Conservation (phyloP, 306 rosid species). For the Lathyrus oleraceus region DNA sequence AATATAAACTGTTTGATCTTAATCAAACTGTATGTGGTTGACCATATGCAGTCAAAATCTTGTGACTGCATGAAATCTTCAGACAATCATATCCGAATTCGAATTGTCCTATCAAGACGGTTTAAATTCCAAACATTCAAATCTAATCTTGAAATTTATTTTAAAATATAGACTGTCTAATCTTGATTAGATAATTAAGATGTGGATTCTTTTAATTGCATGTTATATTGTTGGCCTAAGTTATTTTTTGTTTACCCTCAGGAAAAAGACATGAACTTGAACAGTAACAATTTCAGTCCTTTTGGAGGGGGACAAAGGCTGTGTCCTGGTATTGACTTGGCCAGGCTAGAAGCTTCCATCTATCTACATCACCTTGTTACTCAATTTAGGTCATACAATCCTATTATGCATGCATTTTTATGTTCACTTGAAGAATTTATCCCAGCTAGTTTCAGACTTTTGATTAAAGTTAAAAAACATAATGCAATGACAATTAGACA, state of each 20-base stretch:
- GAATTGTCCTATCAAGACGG: too few relatives aligned
- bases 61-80: too few relatives aligned
- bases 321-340: slow-evolving; percentile 94
- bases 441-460: slow-evolving; percentile 4
- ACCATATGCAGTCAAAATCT: too few relatives aligned
- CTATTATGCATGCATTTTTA: too few relatives aligned
- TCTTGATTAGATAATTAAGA: too few relatives aligned
- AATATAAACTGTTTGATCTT: not conserved
- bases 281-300: slow-evolving; percentile 76
- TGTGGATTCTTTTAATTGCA: not conserved
- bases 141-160: too few relatives aligned
- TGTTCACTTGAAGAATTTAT: slow-evolving; percentile 22
- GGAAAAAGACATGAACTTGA: slow-evolving; percentile 78
- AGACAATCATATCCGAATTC: too few relatives aligned
- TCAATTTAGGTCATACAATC: slow-evolving; percentile 90
- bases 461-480: not conserved
- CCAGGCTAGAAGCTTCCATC: slow-evolving; percentile 86
- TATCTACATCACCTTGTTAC: slow-evolving; percentile 87
- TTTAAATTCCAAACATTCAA: too few relatives aligned
- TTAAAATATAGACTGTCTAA: too few relatives aligned
- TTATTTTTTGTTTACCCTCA: slow-evolving; percentile 36
- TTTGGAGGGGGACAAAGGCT: slow-evolving; percentile 97
- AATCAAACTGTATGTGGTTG: too few relatives aligned
- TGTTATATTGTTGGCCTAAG: slow-evolving; percentile 15
- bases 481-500: not conserved